These are phyloP conservation scores for Dendrobium catenatum DNA, from an alignment of 106 monocot species.

Conservation along the genomic window DNA sequence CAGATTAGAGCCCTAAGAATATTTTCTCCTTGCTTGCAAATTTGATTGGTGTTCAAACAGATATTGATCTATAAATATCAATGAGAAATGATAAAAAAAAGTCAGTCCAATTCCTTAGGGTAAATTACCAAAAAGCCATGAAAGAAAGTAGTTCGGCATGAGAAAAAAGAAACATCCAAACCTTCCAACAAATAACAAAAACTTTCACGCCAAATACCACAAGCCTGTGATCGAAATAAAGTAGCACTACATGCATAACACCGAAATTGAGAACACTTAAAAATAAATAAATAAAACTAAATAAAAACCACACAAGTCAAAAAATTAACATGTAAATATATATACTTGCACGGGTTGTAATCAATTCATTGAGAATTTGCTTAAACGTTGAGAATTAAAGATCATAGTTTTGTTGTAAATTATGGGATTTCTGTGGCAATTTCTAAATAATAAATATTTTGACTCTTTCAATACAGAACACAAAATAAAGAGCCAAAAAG, in stretches of 20 bases:
- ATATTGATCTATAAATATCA: background rate
- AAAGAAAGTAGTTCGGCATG: background rate
- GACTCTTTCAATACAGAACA: background rate
- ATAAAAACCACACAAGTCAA: background rate
- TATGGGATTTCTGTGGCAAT: background rate
- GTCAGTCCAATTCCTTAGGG: background rate
- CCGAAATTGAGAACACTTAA: no score
- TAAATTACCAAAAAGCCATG: background rate
- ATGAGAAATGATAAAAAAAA: background rate
- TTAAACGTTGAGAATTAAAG: background rate
- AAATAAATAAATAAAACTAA: no score
- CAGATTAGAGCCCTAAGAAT: no score
- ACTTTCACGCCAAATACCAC: background rate
- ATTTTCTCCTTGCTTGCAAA: no score
- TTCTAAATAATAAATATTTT: background rate
- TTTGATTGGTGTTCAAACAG: background rate
- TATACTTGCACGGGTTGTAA: background rate
- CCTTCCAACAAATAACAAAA: background rate
- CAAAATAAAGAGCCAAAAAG: background rate
- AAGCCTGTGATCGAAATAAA: no score
- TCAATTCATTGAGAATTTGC: background rate
- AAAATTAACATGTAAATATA: background rate
- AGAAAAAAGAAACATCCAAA: background rate
- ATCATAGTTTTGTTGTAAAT: background rate
- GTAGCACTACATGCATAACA: no score